Evolutionary conservation across 192 early-diverging fungal genomes (phyloP).

Genomic region (Lobosporangium transversale): DNA sequence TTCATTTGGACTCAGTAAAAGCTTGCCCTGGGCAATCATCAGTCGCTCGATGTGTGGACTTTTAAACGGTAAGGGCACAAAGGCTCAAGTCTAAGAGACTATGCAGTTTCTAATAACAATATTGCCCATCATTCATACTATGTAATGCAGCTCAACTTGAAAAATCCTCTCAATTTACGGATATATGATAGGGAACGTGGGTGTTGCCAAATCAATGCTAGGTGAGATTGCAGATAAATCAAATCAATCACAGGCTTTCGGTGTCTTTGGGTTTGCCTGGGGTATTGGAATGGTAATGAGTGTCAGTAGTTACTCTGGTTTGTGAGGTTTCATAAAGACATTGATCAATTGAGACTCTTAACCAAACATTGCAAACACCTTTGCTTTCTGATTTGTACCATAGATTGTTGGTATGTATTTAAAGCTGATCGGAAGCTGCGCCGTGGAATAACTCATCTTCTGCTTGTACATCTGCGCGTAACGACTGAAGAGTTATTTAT

Average conservation of each 20-base stretch:
- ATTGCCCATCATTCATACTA: not conserved
- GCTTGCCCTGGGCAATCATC: conserved; percentile 66
- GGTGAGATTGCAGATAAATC: conserved; percentile 88
- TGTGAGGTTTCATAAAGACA: no score
- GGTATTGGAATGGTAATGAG: conserved; percentile 53
- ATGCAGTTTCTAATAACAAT: not conserved
- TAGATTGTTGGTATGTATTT: conserved; percentile 14
- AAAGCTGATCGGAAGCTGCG: not conserved
- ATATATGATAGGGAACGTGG: conserved; percentile 64
- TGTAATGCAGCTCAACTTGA: no score
- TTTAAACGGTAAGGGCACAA: conserved; percentile 74
- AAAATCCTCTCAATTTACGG: no score
- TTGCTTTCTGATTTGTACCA: no score
- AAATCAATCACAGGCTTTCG: conserved; percentile 82
- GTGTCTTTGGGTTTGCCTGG: conserved; percentile 78
- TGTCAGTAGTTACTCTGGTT: no score
- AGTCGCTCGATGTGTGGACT: conserved; percentile 73
- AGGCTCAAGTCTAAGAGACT: not conserved
- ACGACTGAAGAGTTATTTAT: no score
- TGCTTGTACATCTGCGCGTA: no score
- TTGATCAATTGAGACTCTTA: no score
- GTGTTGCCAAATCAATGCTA: conserved; percentile 84
- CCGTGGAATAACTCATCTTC: no score
- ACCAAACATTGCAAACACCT: conserved; percentile 60
- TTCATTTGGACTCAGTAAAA: conserved; percentile 77